A percentile compares a stretch with the other conserved stretches of the same genome.
Evolutionary conservation across 331 rosid genomes (phyloP).

Genomic region (Malus hybrid): DNA sequence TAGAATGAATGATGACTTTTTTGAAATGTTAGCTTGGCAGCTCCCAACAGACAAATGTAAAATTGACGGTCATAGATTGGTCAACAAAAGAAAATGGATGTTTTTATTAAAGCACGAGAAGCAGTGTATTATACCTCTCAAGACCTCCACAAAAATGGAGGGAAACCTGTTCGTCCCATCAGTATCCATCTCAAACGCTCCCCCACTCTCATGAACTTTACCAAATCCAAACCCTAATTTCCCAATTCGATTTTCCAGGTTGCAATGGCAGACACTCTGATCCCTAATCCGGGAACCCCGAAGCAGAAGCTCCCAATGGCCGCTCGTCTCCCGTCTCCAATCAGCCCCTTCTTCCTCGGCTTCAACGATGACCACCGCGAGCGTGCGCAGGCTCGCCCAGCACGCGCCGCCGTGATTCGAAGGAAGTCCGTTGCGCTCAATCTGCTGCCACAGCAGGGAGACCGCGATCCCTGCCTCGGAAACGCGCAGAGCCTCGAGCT

Average conservation of each 20-base stretch:
- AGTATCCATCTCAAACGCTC: background rate
- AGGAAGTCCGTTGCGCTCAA: conserved; percentile 40
- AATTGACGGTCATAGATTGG: too few species aligned
- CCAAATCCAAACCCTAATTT: conserved; percentile 2
- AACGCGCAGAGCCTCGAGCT: conserved; percentile 78
- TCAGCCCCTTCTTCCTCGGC: conserved; percentile 69
- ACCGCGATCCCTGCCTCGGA: conserved; percentile 45
- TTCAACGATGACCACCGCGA: conserved; percentile 85
- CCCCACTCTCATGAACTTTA: background rate
- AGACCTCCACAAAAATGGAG: conserved; percentile 11
- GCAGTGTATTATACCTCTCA: too few species aligned
- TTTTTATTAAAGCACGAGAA: too few species aligned
- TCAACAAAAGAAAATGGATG: too few species aligned
- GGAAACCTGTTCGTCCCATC: conserved; percentile 20
- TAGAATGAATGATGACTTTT: too few species aligned
- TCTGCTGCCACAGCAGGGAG: conserved; percentile 16
- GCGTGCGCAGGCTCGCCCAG: conserved; percentile 87
- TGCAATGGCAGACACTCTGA: conserved; percentile 57
- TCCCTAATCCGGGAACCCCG: conserved; percentile 46
- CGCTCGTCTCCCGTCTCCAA: conserved; percentile 71
- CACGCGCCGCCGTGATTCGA: conserved; percentile 77
- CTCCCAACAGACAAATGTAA: too few species aligned
- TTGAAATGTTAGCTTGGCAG: too few species aligned
- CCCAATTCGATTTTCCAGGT: background rate
- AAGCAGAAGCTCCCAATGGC: conserved; percentile 48